phyloP scores from a whole-genome alignment of 2,329 filamentous ascomycete genomes.

The Simplicillium aogashimaense region DNA sequence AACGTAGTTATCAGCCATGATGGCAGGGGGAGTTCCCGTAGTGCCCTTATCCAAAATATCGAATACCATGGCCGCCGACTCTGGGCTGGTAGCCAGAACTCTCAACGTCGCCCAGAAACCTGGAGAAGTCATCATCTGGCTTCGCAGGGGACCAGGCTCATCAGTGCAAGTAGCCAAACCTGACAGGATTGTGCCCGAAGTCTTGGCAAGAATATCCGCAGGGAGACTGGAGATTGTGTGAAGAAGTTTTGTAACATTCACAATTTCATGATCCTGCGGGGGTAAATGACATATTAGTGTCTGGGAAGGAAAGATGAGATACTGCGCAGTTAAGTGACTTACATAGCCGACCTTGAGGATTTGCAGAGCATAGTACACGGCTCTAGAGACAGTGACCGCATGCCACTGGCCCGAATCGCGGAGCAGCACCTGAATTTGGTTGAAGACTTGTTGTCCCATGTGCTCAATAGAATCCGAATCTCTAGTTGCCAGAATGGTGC shows the following conservation, averaged over 20 bases:
- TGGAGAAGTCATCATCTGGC: slow-evolving; percentile 89
- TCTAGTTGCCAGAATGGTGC: slow-evolving; percentile 69
- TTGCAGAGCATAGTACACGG: slow-evolving; percentile 77
- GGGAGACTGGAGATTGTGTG: slow-evolving; percentile 86
- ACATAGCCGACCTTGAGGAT: slow-evolving; percentile 79
- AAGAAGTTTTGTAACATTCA: slow-evolving; percentile 82
- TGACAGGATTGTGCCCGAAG: slow-evolving; percentile 65
- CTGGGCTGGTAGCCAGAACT: slow-evolving; percentile 56
- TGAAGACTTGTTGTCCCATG: slow-evolving; percentile 71
- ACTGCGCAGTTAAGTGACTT: slow-evolving; percentile 25
- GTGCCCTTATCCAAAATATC: slow-evolving; percentile 75
- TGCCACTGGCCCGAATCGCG: slow-evolving; percentile 73
- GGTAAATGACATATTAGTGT: too few species aligned
- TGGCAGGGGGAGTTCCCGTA: slow-evolving; percentile 63
- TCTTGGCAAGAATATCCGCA: slow-evolving; percentile 64
- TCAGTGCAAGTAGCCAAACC: slow-evolving; percentile 75
- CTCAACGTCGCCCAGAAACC: slow-evolving; percentile 94
- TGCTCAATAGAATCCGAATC: slow-evolving; percentile 62
- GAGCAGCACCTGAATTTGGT: slow-evolving; percentile 70
- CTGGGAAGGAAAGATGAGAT: too few species aligned
- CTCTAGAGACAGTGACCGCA: slow-evolving; percentile 71
- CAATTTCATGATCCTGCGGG: slow-evolving; percentile 71
- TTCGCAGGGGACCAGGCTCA: slow-evolving; percentile 66
- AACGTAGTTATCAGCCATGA: slow-evolving; percentile 94
- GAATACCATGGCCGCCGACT: slow-evolving; percentile 71